Conservation (phyloP, 805 yeast species). For the Lachancea lanzarotensis region DNA sequence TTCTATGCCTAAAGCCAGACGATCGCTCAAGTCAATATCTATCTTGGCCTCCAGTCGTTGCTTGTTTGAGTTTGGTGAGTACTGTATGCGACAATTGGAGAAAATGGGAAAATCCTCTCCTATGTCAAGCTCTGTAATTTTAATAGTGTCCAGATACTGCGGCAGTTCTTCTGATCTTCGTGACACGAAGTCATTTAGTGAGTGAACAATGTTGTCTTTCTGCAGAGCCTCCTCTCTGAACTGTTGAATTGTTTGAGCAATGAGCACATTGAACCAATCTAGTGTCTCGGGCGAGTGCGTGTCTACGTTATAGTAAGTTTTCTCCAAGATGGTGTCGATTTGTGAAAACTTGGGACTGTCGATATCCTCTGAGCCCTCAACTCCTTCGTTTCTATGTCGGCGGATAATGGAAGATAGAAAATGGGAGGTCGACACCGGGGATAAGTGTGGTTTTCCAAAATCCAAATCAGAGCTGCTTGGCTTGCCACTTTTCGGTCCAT, state of each 20-base stretch:
- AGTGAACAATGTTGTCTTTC: constrained; percentile 77
- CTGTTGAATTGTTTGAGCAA: constrained; percentile 86
- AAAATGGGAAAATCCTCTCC: constrained; percentile 95
- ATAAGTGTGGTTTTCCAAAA: constrained; percentile 12
- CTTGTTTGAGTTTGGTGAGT: constrained; percentile 44
- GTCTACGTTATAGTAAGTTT: constrained; percentile 86
- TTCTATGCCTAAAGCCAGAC: constrained; percentile 78
- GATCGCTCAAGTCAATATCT: constrained; percentile 84
- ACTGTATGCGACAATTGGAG: constrained; percentile 80
- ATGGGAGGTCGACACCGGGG: constrained; percentile 8
- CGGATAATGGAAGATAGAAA: constrained; percentile 25
- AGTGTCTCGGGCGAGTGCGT: constrained; percentile 83
- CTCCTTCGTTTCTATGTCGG: constrained; percentile 26
- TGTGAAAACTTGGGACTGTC: constrained; percentile 19
- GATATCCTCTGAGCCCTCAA: constrained; percentile 18
- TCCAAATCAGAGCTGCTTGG: constrained; percentile 17
- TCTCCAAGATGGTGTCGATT: constrained; percentile 61
- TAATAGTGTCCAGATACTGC: constrained; percentile 70
- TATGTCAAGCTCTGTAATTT: constrained; percentile 77
- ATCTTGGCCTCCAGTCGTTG: constrained; percentile 72
- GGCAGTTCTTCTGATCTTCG: constrained; percentile 51
- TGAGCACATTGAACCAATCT: constrained; percentile 93
- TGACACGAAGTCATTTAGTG: constrained; percentile 59
- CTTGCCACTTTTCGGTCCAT: constrained; percentile 28
- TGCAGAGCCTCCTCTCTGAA: constrained; percentile 82